Conservation (phyloP, 1,139 yeast species). For the Geotrichum reessii region DNA sequence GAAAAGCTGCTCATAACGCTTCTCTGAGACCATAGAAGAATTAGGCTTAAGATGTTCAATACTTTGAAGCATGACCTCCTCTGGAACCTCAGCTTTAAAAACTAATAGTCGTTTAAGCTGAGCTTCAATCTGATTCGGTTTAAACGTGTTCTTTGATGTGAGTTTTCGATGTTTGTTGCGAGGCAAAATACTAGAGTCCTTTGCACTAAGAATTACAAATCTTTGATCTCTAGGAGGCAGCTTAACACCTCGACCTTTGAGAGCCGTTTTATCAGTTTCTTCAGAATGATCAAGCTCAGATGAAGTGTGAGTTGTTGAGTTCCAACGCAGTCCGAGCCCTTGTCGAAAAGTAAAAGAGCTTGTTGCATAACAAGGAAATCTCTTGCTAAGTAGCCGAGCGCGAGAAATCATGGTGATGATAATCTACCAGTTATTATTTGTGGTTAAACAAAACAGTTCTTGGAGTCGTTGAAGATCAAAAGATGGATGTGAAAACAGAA, state of each 20-base stretch:
- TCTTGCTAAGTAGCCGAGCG: neutral
- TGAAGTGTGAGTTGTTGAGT: neutral
- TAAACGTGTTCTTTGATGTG: slow-evolving; percentile 12
- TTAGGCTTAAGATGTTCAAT: slow-evolving; percentile 36
- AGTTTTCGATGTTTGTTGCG: slow-evolving; percentile 18
- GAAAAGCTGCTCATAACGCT: slow-evolving; percentile 33
- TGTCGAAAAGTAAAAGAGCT: neutral
- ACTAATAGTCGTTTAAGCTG: slow-evolving; percentile 34
- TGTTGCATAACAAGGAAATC: neutral
- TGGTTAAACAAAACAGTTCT: neutral
- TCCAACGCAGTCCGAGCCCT: neutral
- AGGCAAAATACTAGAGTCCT: slow-evolving; percentile 28
- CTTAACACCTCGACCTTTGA: slow-evolving; percentile 15
- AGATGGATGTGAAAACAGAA: neutral
- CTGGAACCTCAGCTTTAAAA: slow-evolving; percentile 32
- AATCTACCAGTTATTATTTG: neutral
- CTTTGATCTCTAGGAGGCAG: slow-evolving; percentile 19
- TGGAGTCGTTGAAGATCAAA: neutral
- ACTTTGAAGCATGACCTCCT: slow-evolving; percentile 29
- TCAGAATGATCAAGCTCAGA: neutral
- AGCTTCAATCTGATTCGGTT: slow-evolving; percentile 25
- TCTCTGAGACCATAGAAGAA: slow-evolving; percentile 27
- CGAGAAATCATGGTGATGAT: neutral
- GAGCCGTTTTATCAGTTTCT: neutral
- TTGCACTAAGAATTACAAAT: slow-evolving; percentile 29